Conservation (phyloP, 2,329 filamentous ascomycete genomes). For the Colletotrichum gloeosporioides region DNA sequence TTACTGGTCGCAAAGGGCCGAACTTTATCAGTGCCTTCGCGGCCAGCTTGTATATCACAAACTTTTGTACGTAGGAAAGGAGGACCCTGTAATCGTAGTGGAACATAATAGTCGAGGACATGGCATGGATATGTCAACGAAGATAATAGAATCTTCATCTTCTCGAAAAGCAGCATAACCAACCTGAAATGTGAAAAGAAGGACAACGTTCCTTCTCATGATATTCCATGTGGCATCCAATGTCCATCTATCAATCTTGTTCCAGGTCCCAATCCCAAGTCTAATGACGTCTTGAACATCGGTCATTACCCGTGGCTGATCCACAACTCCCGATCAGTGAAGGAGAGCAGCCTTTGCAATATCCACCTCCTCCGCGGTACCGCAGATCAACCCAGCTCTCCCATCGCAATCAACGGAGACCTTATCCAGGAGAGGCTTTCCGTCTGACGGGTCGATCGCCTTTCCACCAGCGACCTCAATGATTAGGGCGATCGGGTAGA, state of each 20-base stretch:
- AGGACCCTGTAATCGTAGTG: not conserved
- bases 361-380: constrained; percentile 54
- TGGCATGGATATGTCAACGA: not conserved
- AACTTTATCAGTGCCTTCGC: not conserved
- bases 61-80: not conserved
- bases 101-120: not conserved
- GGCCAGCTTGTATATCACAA: not conserved
- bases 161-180: not conserved
- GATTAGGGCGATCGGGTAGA: constrained; percentile 64
- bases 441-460: constrained; percentile 55
- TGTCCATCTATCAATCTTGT: not conserved
- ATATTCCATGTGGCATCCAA: not conserved
- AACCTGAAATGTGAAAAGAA: not conserved
- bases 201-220: not conserved
- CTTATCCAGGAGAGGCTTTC: constrained; percentile 44
- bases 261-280: not conserved
- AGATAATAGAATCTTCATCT: not conserved
- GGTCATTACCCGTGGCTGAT: no score
- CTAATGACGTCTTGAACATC: not conserved
- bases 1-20: not conserved
- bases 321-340: not conserved
- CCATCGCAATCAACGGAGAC: constrained; percentile 50
- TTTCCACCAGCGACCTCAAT: constrained; percentile 64
- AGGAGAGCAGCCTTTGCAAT: constrained; percentile 30
- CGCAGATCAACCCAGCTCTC: constrained; percentile 55